Base-by-base conservation (phyloP, 1,284 basidiomycete species). In the Amylostereum areolatum region DNA sequence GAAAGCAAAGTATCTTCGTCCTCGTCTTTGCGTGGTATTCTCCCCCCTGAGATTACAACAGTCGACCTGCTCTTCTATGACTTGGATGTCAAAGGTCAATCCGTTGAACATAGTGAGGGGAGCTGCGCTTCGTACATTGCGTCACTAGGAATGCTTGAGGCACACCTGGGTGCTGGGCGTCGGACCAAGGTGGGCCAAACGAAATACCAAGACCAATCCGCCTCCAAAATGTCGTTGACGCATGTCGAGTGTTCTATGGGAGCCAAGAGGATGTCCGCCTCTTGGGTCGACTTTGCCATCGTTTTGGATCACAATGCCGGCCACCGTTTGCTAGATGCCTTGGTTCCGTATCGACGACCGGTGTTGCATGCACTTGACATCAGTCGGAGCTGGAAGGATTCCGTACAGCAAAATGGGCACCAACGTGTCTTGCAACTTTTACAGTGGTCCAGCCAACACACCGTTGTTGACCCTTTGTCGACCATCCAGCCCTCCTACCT, bases 401-500 rank as follows among this genome's bases (percentile, higher is more conserved):
- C 37, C 3, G 11, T 47, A 37, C 11, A 48, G 36, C 34, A 32
- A n/a, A 36, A 24, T 12, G 54, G 60, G 28, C 59, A 55, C 11
- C 57, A 58, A 25, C 55, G 77, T 10, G 64, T 85, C 24, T 66
- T 66, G 49, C 65, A 66, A 32, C 73, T 86, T 44, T 68, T 88
- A 40, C 60, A 66, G 48, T 66, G 66, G 47, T 80, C 81, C 5
- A 66, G 67, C 33, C 65, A 74, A 30, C 65, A 72, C n/a, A 60
- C 75, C 3, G 66, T 80, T 28, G 71, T 86, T 6, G 89, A 92
- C 61, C 84, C 85, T 25, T 71, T 86, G 34, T 89, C 89, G 25
- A 81, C 83, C 40, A 88, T 81, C 41, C 89, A 88, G 46, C 87
- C 88, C 3, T 89, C 88, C 2, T 89, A 83, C 59, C 73, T 92